These are phyloP conservation scores for Podaxis sp. DNA, from an alignment of 768 basidiomycete genomes.

Conservation along the genomic window DNA sequence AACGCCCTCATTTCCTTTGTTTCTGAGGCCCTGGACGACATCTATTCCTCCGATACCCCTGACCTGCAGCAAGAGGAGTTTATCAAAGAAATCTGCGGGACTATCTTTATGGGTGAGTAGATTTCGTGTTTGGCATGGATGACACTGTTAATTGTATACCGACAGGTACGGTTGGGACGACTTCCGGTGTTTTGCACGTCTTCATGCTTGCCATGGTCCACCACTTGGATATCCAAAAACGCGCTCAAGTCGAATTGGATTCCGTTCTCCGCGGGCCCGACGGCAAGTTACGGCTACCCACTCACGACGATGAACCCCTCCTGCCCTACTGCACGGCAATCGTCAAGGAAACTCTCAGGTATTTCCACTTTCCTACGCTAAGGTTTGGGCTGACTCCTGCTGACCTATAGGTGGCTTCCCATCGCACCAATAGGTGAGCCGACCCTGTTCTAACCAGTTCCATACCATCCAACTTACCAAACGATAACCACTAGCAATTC, in stretches of 20 bases:
- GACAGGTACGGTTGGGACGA: conserved; percentile 48
- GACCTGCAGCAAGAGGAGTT: conserved; percentile 4
- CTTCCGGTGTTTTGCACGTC: conserved; percentile 35
- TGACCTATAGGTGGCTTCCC: conserved; percentile 19
- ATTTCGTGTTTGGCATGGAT: neutral
- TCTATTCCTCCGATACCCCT: conserved; percentile 3
- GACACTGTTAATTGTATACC: conserved; percentile 4
- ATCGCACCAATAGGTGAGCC: conserved; percentile 23
- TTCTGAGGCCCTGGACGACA: conserved; percentile 12
- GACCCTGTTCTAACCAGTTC: neutral
- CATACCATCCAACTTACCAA: neutral
- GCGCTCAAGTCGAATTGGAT: conserved; percentile 30
- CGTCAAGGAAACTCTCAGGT: conserved; percentile 27
- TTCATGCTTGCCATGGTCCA: conserved; percentile 38
- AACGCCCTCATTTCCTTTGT: conserved; percentile 8
- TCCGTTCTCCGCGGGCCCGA: conserved; percentile 26
- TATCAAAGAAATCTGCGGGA: conserved; percentile 24
- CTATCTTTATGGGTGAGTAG: neutral
- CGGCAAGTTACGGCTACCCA: conserved; percentile 27
- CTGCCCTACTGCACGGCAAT: conserved; percentile 32
- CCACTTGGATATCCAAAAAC: conserved; percentile 29
- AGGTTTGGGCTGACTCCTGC: neutral
- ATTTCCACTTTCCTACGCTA: neutral
- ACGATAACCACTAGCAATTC: conserved; percentile 19
- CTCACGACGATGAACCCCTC: conserved; percentile 25